Evolutionary conservation across 768 basidiomycete genomes (phyloP).

Genomic region (Leucocoprinus birnbaumii): DNA sequence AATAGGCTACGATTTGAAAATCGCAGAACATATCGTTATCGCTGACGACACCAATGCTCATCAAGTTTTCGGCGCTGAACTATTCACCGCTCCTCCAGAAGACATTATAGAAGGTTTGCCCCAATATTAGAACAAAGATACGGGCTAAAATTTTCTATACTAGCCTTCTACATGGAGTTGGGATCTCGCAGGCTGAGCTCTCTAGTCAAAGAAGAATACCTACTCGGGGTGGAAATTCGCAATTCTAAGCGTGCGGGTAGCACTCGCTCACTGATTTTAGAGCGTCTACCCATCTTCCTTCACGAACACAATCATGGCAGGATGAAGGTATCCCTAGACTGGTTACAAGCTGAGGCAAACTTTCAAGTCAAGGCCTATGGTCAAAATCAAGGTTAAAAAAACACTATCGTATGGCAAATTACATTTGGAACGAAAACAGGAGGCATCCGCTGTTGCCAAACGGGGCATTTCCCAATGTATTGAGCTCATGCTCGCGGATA

Average conservation of each 20-base stretch:
- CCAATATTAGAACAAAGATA: neutral
- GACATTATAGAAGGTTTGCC: constrained; percentile 78
- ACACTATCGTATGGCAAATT: constrained; percentile 51
- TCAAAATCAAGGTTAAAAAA: constrained; percentile 61
- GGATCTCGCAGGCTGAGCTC: constrained; percentile 74
- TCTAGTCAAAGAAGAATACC: constrained; percentile 77
- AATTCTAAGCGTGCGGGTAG: constrained; percentile 47
- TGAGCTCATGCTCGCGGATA: constrained; percentile 74
- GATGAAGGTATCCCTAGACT: constrained; percentile 57
- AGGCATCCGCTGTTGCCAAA: constrained; percentile 72
- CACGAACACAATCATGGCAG: constrained; percentile 80
- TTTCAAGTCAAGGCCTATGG: constrained; percentile 70
- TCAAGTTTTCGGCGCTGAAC: constrained; percentile 71
- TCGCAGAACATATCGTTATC: constrained; percentile 69
- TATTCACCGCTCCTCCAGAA: constrained; percentile 85
- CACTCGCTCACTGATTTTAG: constrained; percentile 63
- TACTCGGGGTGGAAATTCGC: constrained; percentile 49
- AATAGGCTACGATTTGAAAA: constrained; percentile 65
- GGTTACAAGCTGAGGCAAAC: constrained; percentile 62
- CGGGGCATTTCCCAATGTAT: constrained; percentile 51
- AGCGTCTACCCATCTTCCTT: constrained; percentile 87
- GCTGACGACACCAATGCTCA: constrained; percentile 85
- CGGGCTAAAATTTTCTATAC: constrained; percentile 3
- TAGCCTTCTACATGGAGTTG: constrained; percentile 73
- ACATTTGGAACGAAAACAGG: constrained; percentile 51